Base-by-base conservation (phyloP, 2,329 filamentous ascomycete genomes). In the Fusarium annulatum region DNA sequence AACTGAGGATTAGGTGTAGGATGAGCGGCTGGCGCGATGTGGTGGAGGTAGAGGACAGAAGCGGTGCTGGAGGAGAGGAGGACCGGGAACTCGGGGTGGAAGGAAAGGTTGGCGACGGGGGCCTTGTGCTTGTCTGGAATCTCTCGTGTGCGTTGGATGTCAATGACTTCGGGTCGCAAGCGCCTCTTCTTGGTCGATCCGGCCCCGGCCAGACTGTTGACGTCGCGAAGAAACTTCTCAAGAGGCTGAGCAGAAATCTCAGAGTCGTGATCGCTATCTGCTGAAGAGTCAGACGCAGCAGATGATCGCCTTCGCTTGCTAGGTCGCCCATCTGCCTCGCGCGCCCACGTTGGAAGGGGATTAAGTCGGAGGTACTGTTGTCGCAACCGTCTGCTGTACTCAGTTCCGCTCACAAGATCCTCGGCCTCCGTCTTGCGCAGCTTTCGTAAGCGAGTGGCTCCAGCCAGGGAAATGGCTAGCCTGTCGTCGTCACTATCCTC, bases 401-500 rank as follows among this genome's bases (percentile, higher is more conserved):
- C 96, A 70, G 90, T 91, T 53, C 96, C 96, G 75, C 86, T 94
- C 72, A 99, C 90, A 16, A 97, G 81, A 81, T 99, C 96, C 78
- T 99, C 96, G 3, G 89, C 89, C 79, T 96, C 94, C 5, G 90
- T 92, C 57, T 91, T 86, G 69, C 96, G 89, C 71, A 99, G 86
- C 82, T 98, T 98, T 74, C 95, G 90, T 79, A 98, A 82, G 73
- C 93, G 89, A 53, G 91, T 89, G 49, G 92, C 91, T 33, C 90
- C 89, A 7, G 94, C 93, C 43, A 99, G 87, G 19, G 96, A 98
- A 55, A 99, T 88, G 11, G 91, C 89, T 71, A 98, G 85, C 61
- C 94, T 89, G 79, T 98, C 96, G 79, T 99, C 96, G 78, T 99
- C 96, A 82, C 95, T 98, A 81, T 99, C 96, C 76, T 95, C 91